Conservation (phyloP, 2,329 filamentous ascomycete species). For the Stemphylium vesicarium region DNA sequence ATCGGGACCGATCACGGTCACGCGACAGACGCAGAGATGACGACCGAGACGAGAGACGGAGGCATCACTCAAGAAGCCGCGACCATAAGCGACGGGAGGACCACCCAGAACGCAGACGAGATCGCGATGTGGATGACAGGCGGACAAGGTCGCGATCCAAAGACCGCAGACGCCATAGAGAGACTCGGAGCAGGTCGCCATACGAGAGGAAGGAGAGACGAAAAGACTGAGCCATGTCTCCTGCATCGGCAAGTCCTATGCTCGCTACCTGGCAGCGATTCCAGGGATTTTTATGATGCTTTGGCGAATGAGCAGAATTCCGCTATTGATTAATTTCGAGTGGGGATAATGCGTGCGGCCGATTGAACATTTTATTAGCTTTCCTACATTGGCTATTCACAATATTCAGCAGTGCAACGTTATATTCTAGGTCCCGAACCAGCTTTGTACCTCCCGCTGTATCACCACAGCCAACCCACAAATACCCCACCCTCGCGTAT, state of each 20-base stretch:
- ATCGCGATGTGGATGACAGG: slow-evolving; percentile 30
- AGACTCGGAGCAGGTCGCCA: slow-evolving; percentile 30
- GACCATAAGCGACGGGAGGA: slow-evolving; percentile 36
- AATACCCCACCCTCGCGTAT: background rate
- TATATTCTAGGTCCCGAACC: no score
- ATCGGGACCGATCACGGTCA: slow-evolving; percentile 39
- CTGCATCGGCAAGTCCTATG: background rate
- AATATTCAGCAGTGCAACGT: background rate
- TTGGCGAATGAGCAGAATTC: background rate
- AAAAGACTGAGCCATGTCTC: slow-evolving; percentile 9
- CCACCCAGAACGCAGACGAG: slow-evolving; percentile 27
- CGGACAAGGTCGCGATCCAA: slow-evolving; percentile 35
- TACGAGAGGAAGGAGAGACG: slow-evolving; percentile 18
- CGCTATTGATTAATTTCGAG: background rate
- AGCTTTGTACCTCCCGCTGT: background rate
- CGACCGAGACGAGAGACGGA: slow-evolving; percentile 39
- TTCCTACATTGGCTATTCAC: background rate
- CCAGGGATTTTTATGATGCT: background rate
- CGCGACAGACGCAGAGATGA: slow-evolving; percentile 34
- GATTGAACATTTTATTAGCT: background rate
- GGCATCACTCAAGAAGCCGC: slow-evolving; percentile 39
- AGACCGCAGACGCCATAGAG: slow-evolving; percentile 21
- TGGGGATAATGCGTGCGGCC: background rate
- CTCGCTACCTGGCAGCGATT: background rate
- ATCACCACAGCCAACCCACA: slow-evolving; percentile 6